Conservation (phyloP, 306 rosid species). For the Echinosophora koreensis region DNA sequence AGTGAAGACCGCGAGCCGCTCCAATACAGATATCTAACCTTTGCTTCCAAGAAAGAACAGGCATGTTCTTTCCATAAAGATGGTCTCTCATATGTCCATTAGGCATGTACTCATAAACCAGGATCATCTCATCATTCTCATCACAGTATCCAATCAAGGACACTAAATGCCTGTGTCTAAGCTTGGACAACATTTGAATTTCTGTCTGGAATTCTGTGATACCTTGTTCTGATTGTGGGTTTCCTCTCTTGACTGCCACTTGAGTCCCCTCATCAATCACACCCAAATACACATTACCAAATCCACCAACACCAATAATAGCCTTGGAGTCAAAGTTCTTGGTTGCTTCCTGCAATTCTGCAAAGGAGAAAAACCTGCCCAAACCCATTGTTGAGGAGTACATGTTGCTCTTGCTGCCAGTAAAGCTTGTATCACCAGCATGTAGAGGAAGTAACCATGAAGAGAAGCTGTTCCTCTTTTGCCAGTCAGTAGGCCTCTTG, state of each 20-base stretch:
- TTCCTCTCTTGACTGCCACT: slow-evolving; percentile 71
- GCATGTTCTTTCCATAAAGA: slow-evolving; percentile 65
- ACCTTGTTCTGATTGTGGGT: slow-evolving; percentile 77
- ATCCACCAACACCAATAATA: slow-evolving; percentile 73
- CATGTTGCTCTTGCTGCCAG: slow-evolving; percentile 58
- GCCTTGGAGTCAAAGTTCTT: slow-evolving; percentile 62
- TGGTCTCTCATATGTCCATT: slow-evolving; percentile 69
- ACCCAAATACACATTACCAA: slow-evolving; percentile 66
- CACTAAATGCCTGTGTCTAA: slow-evolving; percentile 70
- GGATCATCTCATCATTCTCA: slow-evolving; percentile 65
- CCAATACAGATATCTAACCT: slow-evolving; percentile 68
- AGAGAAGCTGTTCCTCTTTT: slow-evolving; percentile 70
- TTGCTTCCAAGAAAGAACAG: slow-evolving; percentile 66
- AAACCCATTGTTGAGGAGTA: slow-evolving; percentile 61
- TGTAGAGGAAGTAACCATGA: slow-evolving; percentile 73
- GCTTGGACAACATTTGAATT: slow-evolving; percentile 69
- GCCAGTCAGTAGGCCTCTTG: slow-evolving; percentile 77
- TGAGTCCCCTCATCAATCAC: slow-evolving; percentile 65
- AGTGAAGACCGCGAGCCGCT: slow-evolving; percentile 67
- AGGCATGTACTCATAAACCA: slow-evolving; percentile 72
- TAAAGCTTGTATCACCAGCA: slow-evolving; percentile 63
- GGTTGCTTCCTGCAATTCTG: slow-evolving; percentile 67
- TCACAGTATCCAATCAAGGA: slow-evolving; percentile 72
- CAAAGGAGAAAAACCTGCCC: slow-evolving; percentile 59
- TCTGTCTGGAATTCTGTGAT: slow-evolving; percentile 69